These are phyloP conservation scores for Rhodotorula sp. DNA, from an alignment of 1,284 basidiomycete species.

Conservation along the genomic window DNA sequence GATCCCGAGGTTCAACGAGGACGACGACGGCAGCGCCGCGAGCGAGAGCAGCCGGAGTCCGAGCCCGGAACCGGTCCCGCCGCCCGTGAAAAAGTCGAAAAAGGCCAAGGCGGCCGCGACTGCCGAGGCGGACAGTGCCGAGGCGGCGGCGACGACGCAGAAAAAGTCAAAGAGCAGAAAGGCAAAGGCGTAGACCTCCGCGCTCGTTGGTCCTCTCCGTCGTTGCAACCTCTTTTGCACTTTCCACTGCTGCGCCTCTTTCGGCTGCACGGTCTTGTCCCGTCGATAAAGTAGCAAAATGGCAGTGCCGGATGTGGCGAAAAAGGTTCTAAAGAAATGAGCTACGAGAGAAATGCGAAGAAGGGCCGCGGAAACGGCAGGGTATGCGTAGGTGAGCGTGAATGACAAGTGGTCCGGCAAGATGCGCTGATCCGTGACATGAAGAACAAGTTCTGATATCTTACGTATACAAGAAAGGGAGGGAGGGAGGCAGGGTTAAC, in stretches of 20 bases:
- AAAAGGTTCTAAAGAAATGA: not conserved
- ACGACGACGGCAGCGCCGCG: not conserved
- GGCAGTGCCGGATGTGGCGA: not conserved
- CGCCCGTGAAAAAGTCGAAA: slow-evolving; percentile 9
- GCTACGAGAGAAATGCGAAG: not conserved
- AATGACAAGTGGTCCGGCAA: not conserved
- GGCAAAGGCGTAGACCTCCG: slow-evolving; percentile 4
- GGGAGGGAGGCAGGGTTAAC: not conserved
- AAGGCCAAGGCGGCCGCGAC: not conserved
- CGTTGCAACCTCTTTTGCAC: not conserved
- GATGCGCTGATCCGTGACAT: not conserved
- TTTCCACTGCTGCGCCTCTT: too few species aligned
- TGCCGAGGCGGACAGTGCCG: not conserved
- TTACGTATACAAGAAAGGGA: not conserved
- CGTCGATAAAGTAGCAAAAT: not conserved
- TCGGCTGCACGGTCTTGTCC: not conserved
- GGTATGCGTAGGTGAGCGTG: not conserved
- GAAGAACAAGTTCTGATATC: too few species aligned
- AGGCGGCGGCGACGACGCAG: slow-evolving; percentile 1
- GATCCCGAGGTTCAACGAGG: slow-evolving; percentile 2
- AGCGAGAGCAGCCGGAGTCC: slow-evolving; percentile 22
- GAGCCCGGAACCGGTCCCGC: slow-evolving; percentile 15
- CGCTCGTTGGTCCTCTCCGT: not conserved
- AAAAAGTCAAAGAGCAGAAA: slow-evolving; percentile 24
- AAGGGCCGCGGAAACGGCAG: not conserved